Percentiles rank a stretch among this genome's conserved stretches.
These are phyloP conservation scores for Lasiodiplodia theobromae DNA, from an alignment of 2,329 filamentous ascomycete species.

Conservation along the genomic window DNA sequence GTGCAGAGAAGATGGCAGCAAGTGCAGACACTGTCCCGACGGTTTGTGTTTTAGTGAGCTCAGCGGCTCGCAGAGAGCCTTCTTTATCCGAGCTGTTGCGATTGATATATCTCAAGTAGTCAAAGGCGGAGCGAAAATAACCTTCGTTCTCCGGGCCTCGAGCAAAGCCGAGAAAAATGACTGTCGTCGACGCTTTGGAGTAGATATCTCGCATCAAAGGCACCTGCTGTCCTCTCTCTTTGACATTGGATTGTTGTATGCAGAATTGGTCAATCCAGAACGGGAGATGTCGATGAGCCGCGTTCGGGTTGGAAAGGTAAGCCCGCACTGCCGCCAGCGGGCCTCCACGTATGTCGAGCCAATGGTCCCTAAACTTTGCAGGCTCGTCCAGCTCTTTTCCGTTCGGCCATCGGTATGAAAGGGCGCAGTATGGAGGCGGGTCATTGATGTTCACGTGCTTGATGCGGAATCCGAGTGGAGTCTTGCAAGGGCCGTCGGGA, in stretches of 20 bases:
- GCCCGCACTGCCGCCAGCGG: neutral
- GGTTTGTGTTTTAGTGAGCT: neutral
- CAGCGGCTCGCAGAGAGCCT: no score
- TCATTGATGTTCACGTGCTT: neutral
- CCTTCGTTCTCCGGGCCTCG: neutral
- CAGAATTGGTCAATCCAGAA: slow-evolving; percentile 7
- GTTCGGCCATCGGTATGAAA: neutral
- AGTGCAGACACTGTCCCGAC: neutral
- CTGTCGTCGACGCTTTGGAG: neutral
- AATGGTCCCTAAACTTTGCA: neutral
- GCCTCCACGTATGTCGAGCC: neutral
- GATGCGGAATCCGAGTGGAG: neutral
- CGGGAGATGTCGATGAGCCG: neutral
- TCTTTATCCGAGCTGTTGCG: neutral
- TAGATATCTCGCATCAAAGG: neutral
- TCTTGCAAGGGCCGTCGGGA: neutral
- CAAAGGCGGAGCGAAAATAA: neutral
- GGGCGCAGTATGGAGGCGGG: neutral
- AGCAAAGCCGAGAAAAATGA: neutral
- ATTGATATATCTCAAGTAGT: neutral
- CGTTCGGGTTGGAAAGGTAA: neutral
- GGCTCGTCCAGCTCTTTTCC: neutral
- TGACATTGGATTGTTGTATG: neutral
- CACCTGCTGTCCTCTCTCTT: neutral
- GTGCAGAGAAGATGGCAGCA: neutral